phyloP scores from a whole-genome alignment of 139 green algal genomes.

The Picochlorum sp. region DNA sequence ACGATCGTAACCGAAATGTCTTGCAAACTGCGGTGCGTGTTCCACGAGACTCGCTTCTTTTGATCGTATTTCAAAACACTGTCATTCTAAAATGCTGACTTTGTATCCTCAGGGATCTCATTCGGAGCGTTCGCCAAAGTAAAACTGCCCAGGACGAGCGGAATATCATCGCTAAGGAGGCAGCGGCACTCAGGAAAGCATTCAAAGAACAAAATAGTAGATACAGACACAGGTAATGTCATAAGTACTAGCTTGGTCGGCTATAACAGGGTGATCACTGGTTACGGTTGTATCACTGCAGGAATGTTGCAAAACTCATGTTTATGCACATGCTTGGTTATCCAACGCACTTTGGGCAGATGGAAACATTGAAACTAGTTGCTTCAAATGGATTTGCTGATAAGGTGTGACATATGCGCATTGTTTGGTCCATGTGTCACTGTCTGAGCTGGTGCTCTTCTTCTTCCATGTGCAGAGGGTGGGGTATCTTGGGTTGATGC shows the following conservation, averaged over 20 bases:
- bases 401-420: slow-evolving; percentile 54
- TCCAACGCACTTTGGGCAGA: slow-evolving; percentile 98
- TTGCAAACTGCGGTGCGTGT: too few species aligned
- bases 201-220: slow-evolving; percentile 68
- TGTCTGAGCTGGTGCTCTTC: slow-evolving; percentile 7
- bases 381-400: slow-evolving; percentile 70
- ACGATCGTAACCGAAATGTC: too few species aligned
- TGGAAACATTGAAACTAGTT: slow-evolving; percentile 98
- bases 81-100: too few species aligned
- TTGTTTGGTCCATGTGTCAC: slow-evolving; percentile 4
- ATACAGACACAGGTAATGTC: slow-evolving; percentile 29
- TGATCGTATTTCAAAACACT: too few species aligned
- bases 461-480: slow-evolving; percentile 58
- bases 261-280: neutral
- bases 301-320: slow-evolving; percentile 99
- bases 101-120: slow-evolving; percentile 65
- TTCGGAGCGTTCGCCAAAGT: slow-evolving; percentile 66
- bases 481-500: slow-evolving; percentile 95
- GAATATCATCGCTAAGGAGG: slow-evolving; percentile 92
- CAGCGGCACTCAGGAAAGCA: slow-evolving; percentile 76
- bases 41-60: too few species aligned
- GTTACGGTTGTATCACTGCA: slow-evolving; percentile 28
- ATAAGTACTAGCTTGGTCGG: neutral
- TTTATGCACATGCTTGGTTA: slow-evolving; percentile 99
- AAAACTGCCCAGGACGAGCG: slow-evolving; percentile 97